These are phyloP conservation scores for Aspergillus udagawae DNA, from an alignment of 2,329 filamentous ascomycete genomes.

Conservation along the genomic window DNA sequence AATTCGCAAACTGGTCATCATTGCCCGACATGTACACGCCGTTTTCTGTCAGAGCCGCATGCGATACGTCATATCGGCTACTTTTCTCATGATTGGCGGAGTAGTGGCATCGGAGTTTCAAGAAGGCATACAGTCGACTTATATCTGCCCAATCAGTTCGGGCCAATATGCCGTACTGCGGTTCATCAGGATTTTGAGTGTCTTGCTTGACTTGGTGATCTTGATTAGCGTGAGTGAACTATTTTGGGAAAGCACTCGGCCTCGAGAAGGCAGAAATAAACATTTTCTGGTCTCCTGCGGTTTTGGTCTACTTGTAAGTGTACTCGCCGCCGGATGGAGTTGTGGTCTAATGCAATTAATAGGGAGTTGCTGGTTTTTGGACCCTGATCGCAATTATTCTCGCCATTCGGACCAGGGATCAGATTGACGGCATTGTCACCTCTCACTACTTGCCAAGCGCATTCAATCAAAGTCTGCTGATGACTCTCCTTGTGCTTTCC, in stretches of 20 bases:
- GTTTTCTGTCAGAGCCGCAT: conserved; percentile 31
- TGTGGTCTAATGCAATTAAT: conserved; percentile 5
- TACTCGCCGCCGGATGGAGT: background rate
- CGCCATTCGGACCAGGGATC: conserved; percentile 29
- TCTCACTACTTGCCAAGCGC: conserved; percentile 37
- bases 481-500: conserved; percentile 31
- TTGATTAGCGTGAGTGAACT: conserved; percentile 32
- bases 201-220: conserved; percentile 41
- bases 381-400: conserved; percentile 32
- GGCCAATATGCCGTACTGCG: conserved; percentile 32
- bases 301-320: conserved; percentile 28
- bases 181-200: conserved; percentile 34
- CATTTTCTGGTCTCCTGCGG: conserved; percentile 25
- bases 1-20: conserved; percentile 14
- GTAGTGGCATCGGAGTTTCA: conserved; percentile 33
- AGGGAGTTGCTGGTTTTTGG: conserved; percentile 38
- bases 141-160: conserved; percentile 46
- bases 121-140: conserved; percentile 41
- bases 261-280: conserved; percentile 21
- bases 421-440: conserved; percentile 37
- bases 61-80: conserved; percentile 36
- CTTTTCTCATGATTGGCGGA: conserved; percentile 37
- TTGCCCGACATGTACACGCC: conserved; percentile 29
- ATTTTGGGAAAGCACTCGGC: conserved; percentile 15
- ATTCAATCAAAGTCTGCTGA: conserved; percentile 32